phyloP scores from a whole-genome alignment of 768 basidiomycete species.

The Mycena galopus region DNA sequence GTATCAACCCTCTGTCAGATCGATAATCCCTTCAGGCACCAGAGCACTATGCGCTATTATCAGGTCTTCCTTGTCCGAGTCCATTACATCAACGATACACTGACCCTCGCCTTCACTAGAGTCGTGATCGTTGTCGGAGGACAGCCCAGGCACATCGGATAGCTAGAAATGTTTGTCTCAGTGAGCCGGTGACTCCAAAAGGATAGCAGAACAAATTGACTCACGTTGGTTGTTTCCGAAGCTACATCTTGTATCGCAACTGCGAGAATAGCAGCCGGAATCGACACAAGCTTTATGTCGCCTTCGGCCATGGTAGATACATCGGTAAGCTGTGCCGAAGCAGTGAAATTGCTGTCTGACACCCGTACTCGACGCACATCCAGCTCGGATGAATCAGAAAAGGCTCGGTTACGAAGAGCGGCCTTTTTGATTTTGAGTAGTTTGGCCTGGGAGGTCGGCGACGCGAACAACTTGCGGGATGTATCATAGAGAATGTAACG shows the following conservation, averaged over 20 bases:
- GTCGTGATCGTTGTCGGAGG: not conserved
- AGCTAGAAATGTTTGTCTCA: no score
- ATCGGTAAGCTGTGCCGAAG: not conserved
- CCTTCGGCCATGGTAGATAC: not conserved
- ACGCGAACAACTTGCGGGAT: no score
- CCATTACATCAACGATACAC: not conserved
- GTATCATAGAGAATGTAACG: no score
- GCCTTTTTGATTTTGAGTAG: no score
- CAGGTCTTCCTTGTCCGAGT: slow-evolving; percentile 5
- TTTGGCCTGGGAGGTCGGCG: no score
- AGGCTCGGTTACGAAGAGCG: no score
- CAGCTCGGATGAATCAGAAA: no score
- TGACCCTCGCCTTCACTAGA: no score
- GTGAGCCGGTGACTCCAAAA: no score
- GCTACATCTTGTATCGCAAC: slow-evolving; percentile 3
- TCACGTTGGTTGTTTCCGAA: not conserved
- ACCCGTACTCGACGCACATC: not conserved
- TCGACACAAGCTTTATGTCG: slow-evolving; percentile 9
- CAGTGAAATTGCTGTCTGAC: not conserved
- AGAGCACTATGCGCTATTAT: not conserved
- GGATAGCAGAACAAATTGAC: not conserved
- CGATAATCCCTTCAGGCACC: not conserved
- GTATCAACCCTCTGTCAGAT: not conserved
- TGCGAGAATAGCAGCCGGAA: slow-evolving; percentile 5
- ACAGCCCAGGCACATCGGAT: no score